A percentile compares a stretch with the other conserved stretches of the same genome.
These are phyloP conservation scores for Pugionium cornutum DNA, from an alignment of 345 rosid species.

Conservation along the genomic window DNA sequence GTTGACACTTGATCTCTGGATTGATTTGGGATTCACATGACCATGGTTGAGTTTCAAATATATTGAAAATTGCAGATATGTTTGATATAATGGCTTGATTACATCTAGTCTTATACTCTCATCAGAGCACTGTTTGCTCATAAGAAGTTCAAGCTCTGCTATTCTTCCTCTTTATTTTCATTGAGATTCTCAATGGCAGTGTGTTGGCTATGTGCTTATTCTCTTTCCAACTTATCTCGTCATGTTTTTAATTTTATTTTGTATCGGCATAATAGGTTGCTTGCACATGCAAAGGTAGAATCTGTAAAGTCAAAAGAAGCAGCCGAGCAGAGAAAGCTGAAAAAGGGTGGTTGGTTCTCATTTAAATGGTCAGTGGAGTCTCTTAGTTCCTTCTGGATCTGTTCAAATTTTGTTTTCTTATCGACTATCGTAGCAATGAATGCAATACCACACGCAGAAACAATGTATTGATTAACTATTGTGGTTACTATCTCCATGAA, in stretches of 20 bases:
- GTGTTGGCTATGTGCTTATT: slow-evolving; percentile 12
- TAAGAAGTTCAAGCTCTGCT: slow-evolving; percentile 21
- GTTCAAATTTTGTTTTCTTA: slow-evolving; percentile 8
- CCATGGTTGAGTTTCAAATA: slow-evolving; percentile 17
- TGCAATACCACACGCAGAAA: slow-evolving; percentile 11
- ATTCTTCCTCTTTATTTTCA: slow-evolving; percentile 21
- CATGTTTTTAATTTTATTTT: slow-evolving; percentile 22
- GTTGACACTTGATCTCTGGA: slow-evolving; percentile 24
- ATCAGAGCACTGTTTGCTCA: background rate
- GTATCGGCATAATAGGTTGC: slow-evolving; percentile 60
- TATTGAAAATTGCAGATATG: background rate
- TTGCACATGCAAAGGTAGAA: slow-evolving; percentile 99
- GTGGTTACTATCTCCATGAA: slow-evolving; percentile 37
- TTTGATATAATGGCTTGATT: slow-evolving; percentile 13
- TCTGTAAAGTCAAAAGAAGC: slow-evolving; percentile 89
- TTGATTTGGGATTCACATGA: slow-evolving; percentile 21
- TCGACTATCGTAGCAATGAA: slow-evolving; percentile 1
- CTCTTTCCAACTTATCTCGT: slow-evolving; percentile 18
- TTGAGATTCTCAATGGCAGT: slow-evolving; percentile 22
- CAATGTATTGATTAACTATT: slow-evolving; percentile 26
- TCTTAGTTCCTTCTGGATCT: slow-evolving; percentile 19
- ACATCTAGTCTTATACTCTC: slow-evolving; percentile 1
- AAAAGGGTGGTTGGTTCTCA: slow-evolving; percentile 89
- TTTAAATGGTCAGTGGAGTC: slow-evolving; percentile 65
- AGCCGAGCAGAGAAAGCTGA: slow-evolving; percentile 76